phyloP scores from a whole-genome alignment of 2,329 filamentous ascomycete species.

The Alternaria ventricosa region DNA sequence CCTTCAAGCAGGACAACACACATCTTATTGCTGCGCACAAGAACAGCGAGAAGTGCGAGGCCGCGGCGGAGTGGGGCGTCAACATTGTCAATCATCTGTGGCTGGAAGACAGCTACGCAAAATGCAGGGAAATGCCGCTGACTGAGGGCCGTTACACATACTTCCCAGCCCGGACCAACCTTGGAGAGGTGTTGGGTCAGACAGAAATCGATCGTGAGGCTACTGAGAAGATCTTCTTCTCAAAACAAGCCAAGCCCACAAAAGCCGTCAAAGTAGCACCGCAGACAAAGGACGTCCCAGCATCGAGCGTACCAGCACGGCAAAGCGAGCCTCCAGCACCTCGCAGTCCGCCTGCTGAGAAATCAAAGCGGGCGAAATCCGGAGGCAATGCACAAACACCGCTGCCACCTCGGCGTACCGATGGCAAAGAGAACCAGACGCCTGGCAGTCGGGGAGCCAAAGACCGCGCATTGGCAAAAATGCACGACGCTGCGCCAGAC shows the following conservation, averaged over 20 bases:
- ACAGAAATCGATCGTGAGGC: constrained; percentile 78
- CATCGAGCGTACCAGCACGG: constrained; percentile 25
- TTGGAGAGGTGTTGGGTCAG: constrained; percentile 91
- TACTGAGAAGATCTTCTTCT: constrained; percentile 72
- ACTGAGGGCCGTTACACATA: constrained; percentile 79
- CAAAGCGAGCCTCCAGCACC: constrained; percentile 17
- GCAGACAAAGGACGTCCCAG: constrained; percentile 24
- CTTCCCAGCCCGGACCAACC: constrained; percentile 87
- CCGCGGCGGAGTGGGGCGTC: constrained; percentile 90
- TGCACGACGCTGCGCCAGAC: constrained; percentile 81
- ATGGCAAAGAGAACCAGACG: constrained; percentile 82
- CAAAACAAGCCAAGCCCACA: constrained; percentile 31
- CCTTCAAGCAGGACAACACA: constrained; percentile 93
- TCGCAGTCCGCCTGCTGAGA: constrained; percentile 27
- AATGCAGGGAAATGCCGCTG: constrained; percentile 76
- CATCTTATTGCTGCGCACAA: constrained; percentile 92
- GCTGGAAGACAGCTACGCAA: constrained; percentile 96
- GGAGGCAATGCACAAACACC: constrained; percentile 58
- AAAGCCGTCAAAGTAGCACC: constrained; percentile 30
- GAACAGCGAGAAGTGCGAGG: constrained; percentile 89
- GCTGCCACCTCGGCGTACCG: constrained; percentile 42
- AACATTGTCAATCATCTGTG: constrained; percentile 92
- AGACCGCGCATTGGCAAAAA: constrained; percentile 75
- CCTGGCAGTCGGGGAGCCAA: constrained; percentile 89
- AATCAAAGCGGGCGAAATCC: constrained; percentile 35